phyloP scores from a whole-genome alignment of 305 asterid species.

The Stenogyne calaminthoides region DNA sequence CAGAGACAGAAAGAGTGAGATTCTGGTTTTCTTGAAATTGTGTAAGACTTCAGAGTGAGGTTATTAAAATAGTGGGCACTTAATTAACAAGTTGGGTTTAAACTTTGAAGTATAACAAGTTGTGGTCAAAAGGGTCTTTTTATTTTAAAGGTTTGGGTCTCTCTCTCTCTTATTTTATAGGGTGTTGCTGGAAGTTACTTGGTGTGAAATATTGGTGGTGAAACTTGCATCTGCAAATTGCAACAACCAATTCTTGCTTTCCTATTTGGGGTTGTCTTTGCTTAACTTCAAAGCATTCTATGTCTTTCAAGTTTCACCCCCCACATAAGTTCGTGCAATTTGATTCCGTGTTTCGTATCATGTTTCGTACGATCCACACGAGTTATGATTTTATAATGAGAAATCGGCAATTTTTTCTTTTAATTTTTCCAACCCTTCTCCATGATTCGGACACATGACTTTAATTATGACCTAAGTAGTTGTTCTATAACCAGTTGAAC shows the following conservation, averaged over 20 bases:
- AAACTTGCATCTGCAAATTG: constrained; percentile 26
- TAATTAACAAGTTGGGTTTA: constrained; percentile 22
- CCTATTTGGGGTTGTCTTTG: constrained; percentile 27
- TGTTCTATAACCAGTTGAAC: no score
- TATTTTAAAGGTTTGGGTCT: constrained; percentile 17
- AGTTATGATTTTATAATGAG: no score
- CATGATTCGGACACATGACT: no score
- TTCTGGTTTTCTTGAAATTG: constrained; percentile 48
- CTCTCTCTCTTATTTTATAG: neutral
- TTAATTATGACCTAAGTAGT: no score
- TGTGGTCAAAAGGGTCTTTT: constrained; percentile 33
- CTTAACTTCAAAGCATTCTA: constrained; percentile 26
- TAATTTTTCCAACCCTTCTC: no score
- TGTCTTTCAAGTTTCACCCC: constrained; percentile 9
- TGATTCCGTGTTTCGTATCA: neutral
- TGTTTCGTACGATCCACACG: neutral
- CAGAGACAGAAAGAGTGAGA: constrained; percentile 23
- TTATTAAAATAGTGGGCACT: constrained; percentile 42
- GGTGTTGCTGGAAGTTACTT: constrained; percentile 15
- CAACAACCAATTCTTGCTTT: constrained; percentile 23
- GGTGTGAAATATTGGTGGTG: constrained; percentile 14
- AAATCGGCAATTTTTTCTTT: no score
- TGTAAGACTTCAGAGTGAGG: constrained; percentile 45
- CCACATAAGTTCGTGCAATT: neutral
- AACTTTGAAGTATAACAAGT: constrained; percentile 20